Base-by-base conservation (phyloP, 2,329 filamentous ascomycete genomes). In the Claviceps pazoutovae region DNA sequence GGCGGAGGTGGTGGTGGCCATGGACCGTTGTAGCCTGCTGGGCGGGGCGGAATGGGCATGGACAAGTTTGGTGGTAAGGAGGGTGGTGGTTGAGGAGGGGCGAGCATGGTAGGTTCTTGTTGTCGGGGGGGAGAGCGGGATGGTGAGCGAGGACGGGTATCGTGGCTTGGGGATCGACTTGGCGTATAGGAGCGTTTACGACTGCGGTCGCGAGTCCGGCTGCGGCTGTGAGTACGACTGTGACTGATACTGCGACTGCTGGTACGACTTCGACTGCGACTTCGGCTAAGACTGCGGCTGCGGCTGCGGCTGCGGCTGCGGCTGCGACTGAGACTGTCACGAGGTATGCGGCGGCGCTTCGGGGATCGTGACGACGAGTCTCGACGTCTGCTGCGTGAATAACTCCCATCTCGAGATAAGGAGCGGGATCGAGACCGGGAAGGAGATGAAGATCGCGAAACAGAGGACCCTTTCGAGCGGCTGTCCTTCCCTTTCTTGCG, bases 1-100 rank as follows among this genome's bases (percentile, higher is more conserved):
- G 62, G 62, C 1, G 63, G 66, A 26, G 51, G 51, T 2, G 64
- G 64, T 1, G 62, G 64, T 5, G 70, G 71, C 71, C 72, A 74
- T 11, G 65, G 63, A 2, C 70, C 71, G 48, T 65, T 63, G 49
- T 68, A 72, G 5, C 68, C 68, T 14, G 58, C 57, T 9, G 68
- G 68, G 0, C 64, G 68, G 5, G 66, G 69, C 4, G 67, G 67
- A 1, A 51, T 48, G 13, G 46, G 53, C 23, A 47, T 48, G 9
- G 46, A 49, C 23, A 47, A 53, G 51, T 38, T 57, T 44, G 48
- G 48, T 56, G 42, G 49, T 4, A 47, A 21, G 5, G 34, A 34
- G 8, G 48, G 19, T 57, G 61, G 58, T 34, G 63, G 64, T 5
- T 56, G 62, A 39, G 56, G 59, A 9, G 54, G 62, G 6, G 47